A percentile compares a stretch with the other conserved stretches of the same genome.
Evolutionary conservation across 352 stramenopile species (phyloP).

Genomic region (Pythium chondricola): DNA sequence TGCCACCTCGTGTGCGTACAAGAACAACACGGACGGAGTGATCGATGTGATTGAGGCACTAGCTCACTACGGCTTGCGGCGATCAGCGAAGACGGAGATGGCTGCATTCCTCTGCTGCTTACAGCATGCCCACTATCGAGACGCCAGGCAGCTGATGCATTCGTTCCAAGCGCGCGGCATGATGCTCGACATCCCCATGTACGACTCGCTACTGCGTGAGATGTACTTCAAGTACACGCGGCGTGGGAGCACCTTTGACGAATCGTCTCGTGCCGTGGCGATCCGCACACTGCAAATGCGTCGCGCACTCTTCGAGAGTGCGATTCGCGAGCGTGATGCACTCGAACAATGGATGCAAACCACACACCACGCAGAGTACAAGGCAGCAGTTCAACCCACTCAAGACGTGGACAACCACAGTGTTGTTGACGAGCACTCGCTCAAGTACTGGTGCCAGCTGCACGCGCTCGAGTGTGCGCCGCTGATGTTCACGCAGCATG

Average conservation of each 20-base stretch:
- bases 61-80: conserved; percentile 30
- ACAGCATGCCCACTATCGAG: conserved; percentile 29
- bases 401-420: conserved; percentile 2
- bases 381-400: not conserved
- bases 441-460: conserved; percentile 51
- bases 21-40: conserved; percentile 43
- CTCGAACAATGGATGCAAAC: conserved; percentile 21
- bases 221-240: conserved; percentile 79
- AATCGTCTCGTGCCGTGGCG: conserved; percentile 45
- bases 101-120: conserved; percentile 62
- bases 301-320: conserved; percentile 49
- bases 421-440: conserved; percentile 13
- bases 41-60: conserved; percentile 45
- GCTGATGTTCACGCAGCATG: conserved; percentile 69
- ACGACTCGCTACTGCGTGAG: conserved; percentile 64
- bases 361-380: conserved; percentile 5
- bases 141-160: conserved; percentile 33
- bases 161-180: conserved; percentile 37
- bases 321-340: conserved; percentile 33
- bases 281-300: conserved; percentile 53
- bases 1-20: conserved; percentile 63
- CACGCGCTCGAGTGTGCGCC: conserved; percentile 35
- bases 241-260: conserved; percentile 46
- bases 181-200: conserved; percentile 52
- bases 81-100: conserved; percentile 50